Evolutionary conservation across 345 rosid genomes (phyloP).

Genomic region (Geranium brycei): DNA sequence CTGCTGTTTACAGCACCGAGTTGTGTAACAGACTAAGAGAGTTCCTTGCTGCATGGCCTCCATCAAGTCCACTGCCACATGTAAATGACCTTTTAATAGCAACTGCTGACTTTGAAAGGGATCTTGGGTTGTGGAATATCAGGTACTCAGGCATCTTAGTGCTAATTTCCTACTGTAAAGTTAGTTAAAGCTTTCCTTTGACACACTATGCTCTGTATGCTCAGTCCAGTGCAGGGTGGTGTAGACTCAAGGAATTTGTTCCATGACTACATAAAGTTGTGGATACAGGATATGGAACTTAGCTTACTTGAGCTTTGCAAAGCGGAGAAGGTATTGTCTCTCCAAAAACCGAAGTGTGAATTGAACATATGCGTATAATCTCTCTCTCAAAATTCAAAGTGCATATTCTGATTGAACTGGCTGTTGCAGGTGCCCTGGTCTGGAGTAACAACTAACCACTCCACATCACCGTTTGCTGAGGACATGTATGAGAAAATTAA

Average conservation of each 20-base stretch:
- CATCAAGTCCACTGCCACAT: constrained; percentile 67
- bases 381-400: neutral
- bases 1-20: constrained; percentile 72
- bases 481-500: constrained; percentile 78
- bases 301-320: constrained; percentile 81
- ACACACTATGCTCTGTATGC: constrained; percentile 8
- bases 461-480: constrained; percentile 90
- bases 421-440: constrained; percentile 65
- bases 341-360: neutral
- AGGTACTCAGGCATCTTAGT: constrained; percentile 26
- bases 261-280: constrained; percentile 66
- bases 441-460: constrained; percentile 70
- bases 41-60: constrained; percentile 83
- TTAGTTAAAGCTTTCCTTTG: constrained; percentile 8
- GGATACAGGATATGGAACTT: constrained; percentile 93
- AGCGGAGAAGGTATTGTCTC: constrained; percentile 62
- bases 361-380: neutral
- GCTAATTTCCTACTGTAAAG: constrained; percentile 2
- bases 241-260: constrained; percentile 69
- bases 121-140: constrained; percentile 72
- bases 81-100: constrained; percentile 81
- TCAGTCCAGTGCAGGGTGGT: constrained; percentile 76
- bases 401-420: neutral
- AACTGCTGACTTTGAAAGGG: constrained; percentile 72
- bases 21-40: constrained; percentile 55